These are phyloP conservation scores for Wakefieldia striispora DNA, from an alignment of 768 basidiomycete genomes.

Conservation along the genomic window DNA sequence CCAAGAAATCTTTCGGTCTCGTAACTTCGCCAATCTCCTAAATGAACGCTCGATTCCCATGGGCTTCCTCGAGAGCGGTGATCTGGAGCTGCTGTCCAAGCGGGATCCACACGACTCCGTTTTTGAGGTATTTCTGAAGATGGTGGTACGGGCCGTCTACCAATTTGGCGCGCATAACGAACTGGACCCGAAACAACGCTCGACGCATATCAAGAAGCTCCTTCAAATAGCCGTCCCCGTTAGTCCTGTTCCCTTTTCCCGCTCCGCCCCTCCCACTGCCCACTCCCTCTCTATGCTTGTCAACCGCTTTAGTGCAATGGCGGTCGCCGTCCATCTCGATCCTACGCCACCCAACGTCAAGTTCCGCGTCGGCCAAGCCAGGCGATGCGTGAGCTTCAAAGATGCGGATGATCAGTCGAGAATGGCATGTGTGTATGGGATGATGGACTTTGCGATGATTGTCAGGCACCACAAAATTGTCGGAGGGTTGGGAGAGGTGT, in stretches of 20 bases:
- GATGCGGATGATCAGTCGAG: slow-evolving; percentile 62
- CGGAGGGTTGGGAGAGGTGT: slow-evolving; percentile 44
- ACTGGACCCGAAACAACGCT: slow-evolving; percentile 33
- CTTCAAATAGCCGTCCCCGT: slow-evolving; percentile 72
- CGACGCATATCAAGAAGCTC: slow-evolving; percentile 59
- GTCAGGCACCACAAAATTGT: slow-evolving; percentile 51
- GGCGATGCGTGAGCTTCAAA: slow-evolving; percentile 65
- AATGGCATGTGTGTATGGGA: slow-evolving; percentile 69
- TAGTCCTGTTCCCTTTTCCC: slow-evolving; percentile 63
- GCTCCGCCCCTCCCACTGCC: slow-evolving; percentile 44
- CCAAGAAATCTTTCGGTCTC: slow-evolving; percentile 69
- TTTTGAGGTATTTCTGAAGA: slow-evolving; percentile 77
- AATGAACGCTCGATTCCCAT: slow-evolving; percentile 66
- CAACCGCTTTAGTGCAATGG: slow-evolving; percentile 77
- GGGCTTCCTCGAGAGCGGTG: slow-evolving; percentile 56
- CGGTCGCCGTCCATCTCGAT: slow-evolving; percentile 68
- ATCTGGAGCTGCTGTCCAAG: slow-evolving; percentile 51
- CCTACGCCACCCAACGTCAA: slow-evolving; percentile 44
- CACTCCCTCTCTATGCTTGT: slow-evolving; percentile 72
- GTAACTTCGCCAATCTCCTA: slow-evolving; percentile 71
- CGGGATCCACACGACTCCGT: slow-evolving; percentile 61
- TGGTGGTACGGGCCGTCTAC: slow-evolving; percentile 63
- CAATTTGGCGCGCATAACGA: slow-evolving; percentile 34
- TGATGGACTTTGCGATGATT: slow-evolving; percentile 67
- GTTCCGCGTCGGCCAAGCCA: slow-evolving; percentile 61